Conservation (phyloP, 495 filamentous ascomycete genomes). For the Talaromyces liani region DNA sequence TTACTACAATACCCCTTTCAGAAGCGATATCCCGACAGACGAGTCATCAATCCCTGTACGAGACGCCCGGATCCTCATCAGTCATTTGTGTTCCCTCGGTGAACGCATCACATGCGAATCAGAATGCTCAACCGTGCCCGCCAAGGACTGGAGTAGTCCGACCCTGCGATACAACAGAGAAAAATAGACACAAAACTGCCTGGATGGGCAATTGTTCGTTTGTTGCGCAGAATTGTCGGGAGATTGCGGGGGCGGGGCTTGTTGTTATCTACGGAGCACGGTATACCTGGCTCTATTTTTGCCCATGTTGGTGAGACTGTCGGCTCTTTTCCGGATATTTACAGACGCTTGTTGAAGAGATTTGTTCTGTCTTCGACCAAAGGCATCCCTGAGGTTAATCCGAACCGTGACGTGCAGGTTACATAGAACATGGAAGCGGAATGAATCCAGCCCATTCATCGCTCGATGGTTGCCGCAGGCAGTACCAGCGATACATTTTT, state of each 20-base stretch:
- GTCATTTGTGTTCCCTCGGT: not conserved
- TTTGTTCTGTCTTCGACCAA: not conserved
- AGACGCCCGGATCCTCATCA: not conserved
- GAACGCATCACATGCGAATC: conserved; percentile 1
- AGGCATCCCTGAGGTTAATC: not conserved
- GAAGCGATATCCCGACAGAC: not conserved
- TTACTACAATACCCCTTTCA: not conserved
- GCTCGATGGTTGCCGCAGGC: not conserved
- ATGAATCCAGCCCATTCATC: not conserved
- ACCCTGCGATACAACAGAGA: conserved; percentile 4
- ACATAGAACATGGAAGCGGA: not conserved
- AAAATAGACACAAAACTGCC: not conserved
- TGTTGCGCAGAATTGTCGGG: not conserved
- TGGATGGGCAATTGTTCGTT: not conserved
- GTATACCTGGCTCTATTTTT: not conserved
- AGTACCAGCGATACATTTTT: not conserved
- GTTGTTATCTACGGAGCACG: not conserved
- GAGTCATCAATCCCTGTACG: not conserved
- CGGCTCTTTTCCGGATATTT: not conserved
- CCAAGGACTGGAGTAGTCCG: conserved; percentile 4
- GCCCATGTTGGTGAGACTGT: not conserved
- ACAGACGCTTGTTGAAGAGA: too few relatives aligned
- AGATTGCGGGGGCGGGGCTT: conserved; percentile 1
- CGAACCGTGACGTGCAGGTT: not conserved
- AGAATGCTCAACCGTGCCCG: not conserved